A percentile compares a stretch with the other conserved stretches of the same genome.
phyloP scores from a whole-genome alignment of 257 asterid genomes.

The Echium plantagineum region DNA sequence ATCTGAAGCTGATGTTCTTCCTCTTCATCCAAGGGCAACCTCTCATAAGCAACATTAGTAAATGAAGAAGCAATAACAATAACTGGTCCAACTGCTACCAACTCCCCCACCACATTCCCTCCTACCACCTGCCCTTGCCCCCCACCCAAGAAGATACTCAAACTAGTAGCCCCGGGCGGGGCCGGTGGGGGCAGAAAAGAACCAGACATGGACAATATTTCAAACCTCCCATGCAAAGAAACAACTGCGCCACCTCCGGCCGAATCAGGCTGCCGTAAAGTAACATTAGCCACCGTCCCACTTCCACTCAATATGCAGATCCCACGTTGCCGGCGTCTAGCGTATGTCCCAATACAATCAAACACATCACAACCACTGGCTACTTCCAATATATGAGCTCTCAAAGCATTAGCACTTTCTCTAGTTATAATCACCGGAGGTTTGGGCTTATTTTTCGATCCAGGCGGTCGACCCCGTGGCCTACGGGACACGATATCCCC shows the following conservation, averaged over 20 bases:
- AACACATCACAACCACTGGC: slow-evolving; percentile 36
- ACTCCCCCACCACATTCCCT: slow-evolving; percentile 50
- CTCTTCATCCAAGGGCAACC: slow-evolving; percentile 44
- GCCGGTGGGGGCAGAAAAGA: slow-evolving; percentile 57
- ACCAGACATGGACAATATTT: slow-evolving; percentile 36
- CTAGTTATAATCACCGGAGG: slow-evolving; percentile 48
- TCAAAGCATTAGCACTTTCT: slow-evolving; percentile 46
- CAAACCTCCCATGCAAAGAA: slow-evolving; percentile 40
- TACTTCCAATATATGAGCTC: slow-evolving; percentile 47
- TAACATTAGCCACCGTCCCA: slow-evolving; percentile 44
- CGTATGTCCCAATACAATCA: slow-evolving; percentile 34
- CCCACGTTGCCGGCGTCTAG: slow-evolving; percentile 48
- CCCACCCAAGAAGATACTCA: slow-evolving; percentile 40
- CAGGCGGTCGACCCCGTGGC: slow-evolving; percentile 49
- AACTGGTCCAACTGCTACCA: slow-evolving; percentile 45
- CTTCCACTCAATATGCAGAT: slow-evolving; percentile 44
- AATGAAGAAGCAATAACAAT: slow-evolving; percentile 45
- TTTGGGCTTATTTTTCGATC: slow-evolving; percentile 42
- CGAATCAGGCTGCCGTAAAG: slow-evolving; percentile 31
- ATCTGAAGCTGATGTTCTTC: slow-evolving; percentile 20
- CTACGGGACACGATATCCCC: slow-evolving; percentile 39
- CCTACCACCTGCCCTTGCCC: slow-evolving; percentile 62
- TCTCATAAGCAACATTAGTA: slow-evolving; percentile 50
- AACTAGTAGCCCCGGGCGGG: slow-evolving; percentile 49
- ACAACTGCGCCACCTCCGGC: slow-evolving; percentile 29